Conservation (phyloP, 208 protist species). For the Zelonia costaricensis region DNA sequence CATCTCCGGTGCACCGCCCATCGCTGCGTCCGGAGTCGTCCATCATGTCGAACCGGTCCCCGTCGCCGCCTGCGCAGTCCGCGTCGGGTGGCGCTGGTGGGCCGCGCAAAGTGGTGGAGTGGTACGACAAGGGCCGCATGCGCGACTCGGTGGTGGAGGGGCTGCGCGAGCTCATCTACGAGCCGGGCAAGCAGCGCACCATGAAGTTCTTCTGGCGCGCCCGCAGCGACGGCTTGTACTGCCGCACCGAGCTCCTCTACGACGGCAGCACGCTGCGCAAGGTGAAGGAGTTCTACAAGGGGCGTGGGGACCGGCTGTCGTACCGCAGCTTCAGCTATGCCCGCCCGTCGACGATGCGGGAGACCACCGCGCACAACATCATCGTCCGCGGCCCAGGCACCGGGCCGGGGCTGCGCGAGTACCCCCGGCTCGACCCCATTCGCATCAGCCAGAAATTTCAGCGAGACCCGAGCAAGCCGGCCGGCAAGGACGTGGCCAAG, state of each 20-base stretch:
- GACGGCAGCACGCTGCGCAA: slow-evolving; percentile 60
- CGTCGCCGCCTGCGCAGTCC: slow-evolving; percentile 2
- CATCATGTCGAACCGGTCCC: slow-evolving; percentile 7
- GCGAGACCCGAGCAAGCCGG: slow-evolving; percentile 44
- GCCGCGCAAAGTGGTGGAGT: slow-evolving; percentile 51
- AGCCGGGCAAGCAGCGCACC: slow-evolving; percentile 62
- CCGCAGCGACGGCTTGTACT: slow-evolving; percentile 80
- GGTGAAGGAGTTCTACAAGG: slow-evolving; percentile 87
- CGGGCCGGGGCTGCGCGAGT: slow-evolving; percentile 37
- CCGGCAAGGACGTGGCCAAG: slow-evolving; percentile 74
- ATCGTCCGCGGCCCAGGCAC: slow-evolving; percentile 25
- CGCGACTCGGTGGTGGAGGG: slow-evolving; percentile 62
- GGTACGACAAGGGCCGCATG: slow-evolving; percentile 82
- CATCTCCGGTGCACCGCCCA: slow-evolving; percentile 13
- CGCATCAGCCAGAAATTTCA: slow-evolving; percentile 87
- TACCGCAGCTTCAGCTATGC: slow-evolving; percentile 84
- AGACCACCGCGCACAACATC: slow-evolving; percentile 34
- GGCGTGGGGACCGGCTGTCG: slow-evolving; percentile 67
- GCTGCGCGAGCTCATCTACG: slow-evolving; percentile 65
- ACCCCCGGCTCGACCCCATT: slow-evolving; percentile 68
- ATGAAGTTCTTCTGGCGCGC: slow-evolving; percentile 90
- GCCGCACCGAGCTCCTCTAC: slow-evolving; percentile 79
- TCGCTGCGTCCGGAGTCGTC: slow-evolving; percentile 7
- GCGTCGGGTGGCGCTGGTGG: slow-evolving; percentile 5
- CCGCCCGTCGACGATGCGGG: slow-evolving; percentile 32